Conservation (phyloP, 2,329 filamentous ascomycete species). For the Capronia epimyces region DNA sequence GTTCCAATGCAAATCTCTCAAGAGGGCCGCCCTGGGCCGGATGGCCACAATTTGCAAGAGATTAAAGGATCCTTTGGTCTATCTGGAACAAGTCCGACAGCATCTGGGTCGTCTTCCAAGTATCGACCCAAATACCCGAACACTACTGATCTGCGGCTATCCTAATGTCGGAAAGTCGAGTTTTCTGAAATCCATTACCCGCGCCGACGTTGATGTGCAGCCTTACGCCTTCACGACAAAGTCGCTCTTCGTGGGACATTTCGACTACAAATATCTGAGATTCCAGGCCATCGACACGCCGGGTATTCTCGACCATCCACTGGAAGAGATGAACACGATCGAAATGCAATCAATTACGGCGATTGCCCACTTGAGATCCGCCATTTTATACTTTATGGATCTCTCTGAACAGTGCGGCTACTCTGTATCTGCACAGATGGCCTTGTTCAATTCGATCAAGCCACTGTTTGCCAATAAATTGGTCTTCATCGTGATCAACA, state of each 20-base stretch:
- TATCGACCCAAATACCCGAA: constrained; percentile 97
- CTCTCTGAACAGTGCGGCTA: constrained; percentile 95
- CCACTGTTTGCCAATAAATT: constrained; percentile 96
- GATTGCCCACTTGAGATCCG: constrained; percentile 90
- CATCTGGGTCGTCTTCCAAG: constrained; percentile 93
- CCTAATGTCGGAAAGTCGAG: constrained; percentile 97
- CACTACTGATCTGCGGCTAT: constrained; percentile 92
- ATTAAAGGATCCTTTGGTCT: constrained; percentile 88
- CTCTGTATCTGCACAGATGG: constrained; percentile 84
- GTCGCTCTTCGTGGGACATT: constrained; percentile 93
- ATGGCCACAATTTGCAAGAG: constrained; percentile 97
- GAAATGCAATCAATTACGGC: constrained; percentile 99
- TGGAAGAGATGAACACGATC: constrained; percentile 99
- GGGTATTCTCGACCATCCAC: constrained; percentile 93
- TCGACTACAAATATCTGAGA: constrained; percentile 89
- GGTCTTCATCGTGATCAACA: constrained; percentile 95
- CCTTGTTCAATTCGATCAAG: constrained; percentile 93
- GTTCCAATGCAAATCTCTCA: constrained; percentile 98
- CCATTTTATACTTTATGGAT: constrained; percentile 98
- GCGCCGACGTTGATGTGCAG: constrained; percentile 94
- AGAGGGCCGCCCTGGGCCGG: constrained; percentile 88
- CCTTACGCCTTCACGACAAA: constrained; percentile 99
- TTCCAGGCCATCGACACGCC: constrained; percentile 95
- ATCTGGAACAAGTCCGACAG: constrained; percentile 93
- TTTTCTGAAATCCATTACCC: constrained; percentile 85